Base-by-base conservation (phyloP, 1,139 yeast species). In the Entelexis sorbosivorans region DNA sequence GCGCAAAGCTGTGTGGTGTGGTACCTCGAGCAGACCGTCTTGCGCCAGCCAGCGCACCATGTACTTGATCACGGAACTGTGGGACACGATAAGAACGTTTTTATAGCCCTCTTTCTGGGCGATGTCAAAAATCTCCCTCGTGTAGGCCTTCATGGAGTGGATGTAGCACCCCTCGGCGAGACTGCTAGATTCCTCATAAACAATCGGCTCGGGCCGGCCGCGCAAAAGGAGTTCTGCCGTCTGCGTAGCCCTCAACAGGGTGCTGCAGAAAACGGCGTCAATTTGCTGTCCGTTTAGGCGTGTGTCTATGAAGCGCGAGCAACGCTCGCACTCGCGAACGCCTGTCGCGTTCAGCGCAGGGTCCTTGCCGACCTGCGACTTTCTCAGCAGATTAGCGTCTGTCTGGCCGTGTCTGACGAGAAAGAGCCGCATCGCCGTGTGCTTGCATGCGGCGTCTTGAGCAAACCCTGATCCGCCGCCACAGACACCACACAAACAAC, bases 331-430 rank as follows among this genome's bases (percentile, higher is more conserved):
- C 28, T 50, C 42, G 5, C 5, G 20, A 5, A 11, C 31, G 2
- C 53, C 53, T 4, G 50, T 44, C 7, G 44, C 48, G 29, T 47
- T 50, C 11, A 50, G 34, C 3, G 53, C 48, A 16, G 53, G 48
- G 22, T 50, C 34, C 13, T n/a, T 14, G 16, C 34, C 39, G 5
- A 22, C 33, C 22, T 47, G 53, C 13, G 45, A 32, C 19, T 20
- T 14, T 6, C 42, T 7, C 4, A 2, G 6, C 13, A 40, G 32
- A 17, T 50, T 50, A 16, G 22, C 11, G 20, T 47, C 48, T n/a
- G 50, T 50, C 29, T 50, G 48, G 11, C 44, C 53, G 28, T 50
- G 53, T 14, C 53, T 36, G 5, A 50, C 51, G 10, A 50, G 28
- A 16, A 47, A 43, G 7, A 50, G 38, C 16, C 51, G 33, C 52